Percentiles rank a stretch among this genome's conserved stretches.
These are phyloP conservation scores for Anaeramoeba flamelloides DNA, from an alignment of 78 protist genomes.

Conservation along the genomic window DNA sequence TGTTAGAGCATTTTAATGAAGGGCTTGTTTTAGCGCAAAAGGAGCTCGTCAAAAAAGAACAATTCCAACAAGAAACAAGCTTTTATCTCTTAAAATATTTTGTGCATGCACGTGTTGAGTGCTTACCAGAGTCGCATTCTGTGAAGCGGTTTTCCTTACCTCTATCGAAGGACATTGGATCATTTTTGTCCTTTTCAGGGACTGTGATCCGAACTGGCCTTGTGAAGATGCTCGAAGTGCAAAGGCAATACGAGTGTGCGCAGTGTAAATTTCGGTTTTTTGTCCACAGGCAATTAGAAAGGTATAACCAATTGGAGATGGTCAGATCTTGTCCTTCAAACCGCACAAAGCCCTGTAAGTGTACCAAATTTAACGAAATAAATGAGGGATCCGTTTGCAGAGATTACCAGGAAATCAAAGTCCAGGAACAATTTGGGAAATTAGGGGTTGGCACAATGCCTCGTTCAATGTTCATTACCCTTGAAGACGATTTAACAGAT, in stretches of 20 bases:
- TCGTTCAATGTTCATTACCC: background rate
- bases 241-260: constrained; percentile 13
- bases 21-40: too few species aligned
- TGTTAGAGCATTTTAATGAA: too few species aligned
- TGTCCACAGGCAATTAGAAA: background rate
- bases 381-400: constrained; percentile 16
- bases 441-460: background rate
- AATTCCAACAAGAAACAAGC: too few species aligned
- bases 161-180: constrained; percentile 4
- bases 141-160: too few species aligned
- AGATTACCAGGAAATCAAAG: constrained; percentile 48
- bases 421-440: constrained; percentile 57
- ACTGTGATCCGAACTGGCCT: constrained; percentile 23
- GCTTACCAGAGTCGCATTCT: too few species aligned
- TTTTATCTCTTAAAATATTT: too few species aligned
- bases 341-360: background rate
- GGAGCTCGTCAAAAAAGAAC: too few species aligned
- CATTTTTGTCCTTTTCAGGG: constrained; percentile 1
- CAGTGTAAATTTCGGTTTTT: constrained; percentile 2
- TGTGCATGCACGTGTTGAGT: too few species aligned
- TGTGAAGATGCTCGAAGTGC: constrained; percentile 16
- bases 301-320: background rate
- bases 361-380: constrained; percentile 12
- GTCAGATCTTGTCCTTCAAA: background rate
- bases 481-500: background rate